These are phyloP conservation scores for Mycosphaerelloides madeirae DNA, from an alignment of 2,329 filamentous ascomycete genomes.

Conservation along the genomic window DNA sequence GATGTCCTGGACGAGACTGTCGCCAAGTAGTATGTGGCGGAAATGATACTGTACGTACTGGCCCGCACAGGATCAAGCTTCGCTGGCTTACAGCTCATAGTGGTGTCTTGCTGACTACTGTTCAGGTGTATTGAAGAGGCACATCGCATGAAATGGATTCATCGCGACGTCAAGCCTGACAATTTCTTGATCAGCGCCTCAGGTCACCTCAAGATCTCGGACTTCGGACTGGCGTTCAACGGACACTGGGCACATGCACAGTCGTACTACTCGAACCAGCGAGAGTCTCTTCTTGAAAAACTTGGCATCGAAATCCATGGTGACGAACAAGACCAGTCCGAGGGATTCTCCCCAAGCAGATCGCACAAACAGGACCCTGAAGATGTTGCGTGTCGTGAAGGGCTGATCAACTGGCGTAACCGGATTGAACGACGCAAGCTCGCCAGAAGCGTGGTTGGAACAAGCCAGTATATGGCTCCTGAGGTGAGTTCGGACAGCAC, in stretches of 20 bases:
- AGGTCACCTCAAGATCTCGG: slow-evolving; percentile 90
- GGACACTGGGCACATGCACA: slow-evolving; percentile 93
- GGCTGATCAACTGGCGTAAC: slow-evolving; percentile 40
- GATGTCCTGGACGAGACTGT: slow-evolving; percentile 74
- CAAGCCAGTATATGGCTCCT: slow-evolving; percentile 97
- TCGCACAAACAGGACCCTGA: slow-evolving; percentile 21
- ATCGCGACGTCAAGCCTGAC: slow-evolving; percentile 94
- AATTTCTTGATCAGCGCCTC: slow-evolving; percentile 88
- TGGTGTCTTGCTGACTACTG: too few species aligned
- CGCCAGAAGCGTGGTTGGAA: slow-evolving; percentile 84
- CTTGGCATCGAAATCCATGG: slow-evolving; percentile 69
- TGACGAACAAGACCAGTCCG: slow-evolving; percentile 64
- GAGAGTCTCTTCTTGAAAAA: slow-evolving; percentile 72
- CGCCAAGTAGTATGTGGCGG: slow-evolving; percentile 82
- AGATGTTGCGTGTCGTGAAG: slow-evolving; percentile 28
- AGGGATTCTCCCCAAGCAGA: slow-evolving; percentile 30
- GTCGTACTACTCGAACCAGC: slow-evolving; percentile 76
- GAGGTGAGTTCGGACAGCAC: slow-evolving; percentile 43
- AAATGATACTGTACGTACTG: slow-evolving; percentile 94
- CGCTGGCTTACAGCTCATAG: too few species aligned
- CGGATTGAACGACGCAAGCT: slow-evolving; percentile 58
- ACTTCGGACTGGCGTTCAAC: slow-evolving; percentile 93
- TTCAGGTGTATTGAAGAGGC: too few species aligned
- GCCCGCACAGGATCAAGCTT: slow-evolving; percentile 82
- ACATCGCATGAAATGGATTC: slow-evolving; percentile 63